Conservation (phyloP, 2,329 filamentous ascomycete genomes). For the Aspergillus amoenus region DNA sequence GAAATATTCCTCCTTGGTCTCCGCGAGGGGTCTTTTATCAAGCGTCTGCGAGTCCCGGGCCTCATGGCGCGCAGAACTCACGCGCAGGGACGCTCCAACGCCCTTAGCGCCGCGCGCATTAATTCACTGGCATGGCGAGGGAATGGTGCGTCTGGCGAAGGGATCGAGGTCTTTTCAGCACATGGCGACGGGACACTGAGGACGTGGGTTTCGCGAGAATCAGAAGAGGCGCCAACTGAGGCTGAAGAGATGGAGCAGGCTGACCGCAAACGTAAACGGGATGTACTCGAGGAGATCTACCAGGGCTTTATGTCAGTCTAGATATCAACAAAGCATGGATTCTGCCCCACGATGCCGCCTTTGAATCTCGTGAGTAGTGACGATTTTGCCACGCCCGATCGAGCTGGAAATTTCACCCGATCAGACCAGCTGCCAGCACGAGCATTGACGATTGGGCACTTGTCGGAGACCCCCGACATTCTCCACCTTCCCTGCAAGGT, state of each 20-base stretch:
- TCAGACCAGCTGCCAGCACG: no score
- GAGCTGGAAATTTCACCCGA: not conserved
- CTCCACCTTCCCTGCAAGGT: not conserved
- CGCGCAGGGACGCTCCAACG: conserved; percentile 41
- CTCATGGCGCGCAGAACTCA: conserved; percentile 43
- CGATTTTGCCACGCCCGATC: not conserved
- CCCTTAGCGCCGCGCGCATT: conserved; percentile 61
- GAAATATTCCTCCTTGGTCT: conserved; percentile 79
- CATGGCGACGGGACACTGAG: conserved; percentile 83
- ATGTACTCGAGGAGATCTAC: conserved; percentile 78
- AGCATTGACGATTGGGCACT: not conserved
- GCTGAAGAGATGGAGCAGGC: conserved; percentile 51
- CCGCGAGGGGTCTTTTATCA: conserved; percentile 71
- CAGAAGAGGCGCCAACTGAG: conserved; percentile 47
- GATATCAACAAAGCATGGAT: not conserved
- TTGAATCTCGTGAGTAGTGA: not conserved
- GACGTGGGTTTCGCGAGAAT: conserved; percentile 67
- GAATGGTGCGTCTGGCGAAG: conserved; percentile 54
- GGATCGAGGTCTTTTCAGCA: conserved; percentile 73
- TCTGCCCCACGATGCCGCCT: conserved; percentile 1
- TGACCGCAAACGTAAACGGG: conserved; percentile 66
- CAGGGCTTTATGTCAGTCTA: conserved; percentile 62
- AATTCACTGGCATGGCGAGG: conserved; percentile 77
- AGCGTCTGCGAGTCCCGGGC: conserved; percentile 67
- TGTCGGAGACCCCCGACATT: conserved; percentile 1